Percentiles rank a stretch among this genome's conserved stretches.
Conservation (phyloP, 108 stramenopile genomes). For the Hondaea fermentalgiana region DNA sequence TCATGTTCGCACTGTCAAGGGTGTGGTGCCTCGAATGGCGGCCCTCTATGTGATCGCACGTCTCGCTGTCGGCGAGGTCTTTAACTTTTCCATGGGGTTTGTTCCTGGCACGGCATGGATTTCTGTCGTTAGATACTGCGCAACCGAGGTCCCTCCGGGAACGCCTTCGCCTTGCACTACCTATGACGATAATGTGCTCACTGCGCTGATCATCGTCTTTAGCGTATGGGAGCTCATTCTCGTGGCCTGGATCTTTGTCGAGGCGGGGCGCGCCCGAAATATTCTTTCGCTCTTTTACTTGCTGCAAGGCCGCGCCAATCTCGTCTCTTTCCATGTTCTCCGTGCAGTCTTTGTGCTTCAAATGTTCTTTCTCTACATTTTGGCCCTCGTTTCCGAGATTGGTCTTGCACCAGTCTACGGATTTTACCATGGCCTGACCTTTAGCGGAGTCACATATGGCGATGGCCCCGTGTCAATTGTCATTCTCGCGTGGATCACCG, state of each 20-base stretch:
- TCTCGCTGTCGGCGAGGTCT: neutral
- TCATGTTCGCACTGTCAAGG: neutral
- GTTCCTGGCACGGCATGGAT: neutral
- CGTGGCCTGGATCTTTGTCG: neutral
- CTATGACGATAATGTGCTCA: neutral
- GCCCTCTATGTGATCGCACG: neutral
- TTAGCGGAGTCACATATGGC: neutral
- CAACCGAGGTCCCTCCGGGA: neutral
- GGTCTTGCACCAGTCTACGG: neutral
- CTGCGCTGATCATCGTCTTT: neutral
- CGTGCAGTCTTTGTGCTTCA: neutral
- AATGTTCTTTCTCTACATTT: neutral
- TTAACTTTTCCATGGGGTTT: constrained; percentile 1
- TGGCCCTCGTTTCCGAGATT: neutral
- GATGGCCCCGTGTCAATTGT: neutral
- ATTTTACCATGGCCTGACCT: neutral
- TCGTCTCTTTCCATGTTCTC: neutral
- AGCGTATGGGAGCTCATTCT: neutral
- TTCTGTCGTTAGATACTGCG: neutral
- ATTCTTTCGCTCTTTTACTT: neutral
- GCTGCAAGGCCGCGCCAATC: constrained; percentile 2
- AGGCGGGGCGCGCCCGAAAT: neutral
- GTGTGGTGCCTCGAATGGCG: neutral
- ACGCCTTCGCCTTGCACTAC: neutral
- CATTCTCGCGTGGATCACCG: neutral